Conservation (phyloP, 2,329 filamentous ascomycete species). For the Cercospora berteroae region DNA sequence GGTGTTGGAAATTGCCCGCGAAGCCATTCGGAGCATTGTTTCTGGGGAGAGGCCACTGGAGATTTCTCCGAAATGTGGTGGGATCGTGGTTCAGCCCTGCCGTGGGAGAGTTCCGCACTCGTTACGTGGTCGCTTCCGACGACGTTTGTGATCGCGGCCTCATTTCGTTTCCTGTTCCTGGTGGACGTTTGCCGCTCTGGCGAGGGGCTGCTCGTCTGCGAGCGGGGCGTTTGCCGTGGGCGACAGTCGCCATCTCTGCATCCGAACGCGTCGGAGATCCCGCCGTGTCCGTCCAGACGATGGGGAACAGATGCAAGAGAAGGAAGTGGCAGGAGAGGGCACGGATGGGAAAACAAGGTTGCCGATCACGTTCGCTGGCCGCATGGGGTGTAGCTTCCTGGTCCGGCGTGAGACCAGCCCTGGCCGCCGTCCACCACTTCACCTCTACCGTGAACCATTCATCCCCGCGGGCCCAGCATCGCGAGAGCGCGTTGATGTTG, state of each 20-base stretch:
- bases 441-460: neutral
- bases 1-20: neutral
- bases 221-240: neutral
- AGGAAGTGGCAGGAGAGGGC: neutral
- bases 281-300: neutral
- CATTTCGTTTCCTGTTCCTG: neutral
- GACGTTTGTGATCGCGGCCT: conserved; percentile 1
- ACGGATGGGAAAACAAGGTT: neutral
- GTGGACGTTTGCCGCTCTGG: neutral
- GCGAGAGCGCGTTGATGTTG: neutral
- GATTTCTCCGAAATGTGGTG: neutral
- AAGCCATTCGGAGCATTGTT: neutral
- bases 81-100: neutral
- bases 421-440: neutral
- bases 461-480: neutral
- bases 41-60: neutral
- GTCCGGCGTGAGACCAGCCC: neutral
- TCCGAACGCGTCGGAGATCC: neutral
- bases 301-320: neutral
- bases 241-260: neutral
- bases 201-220: neutral
- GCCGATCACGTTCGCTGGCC: neutral
- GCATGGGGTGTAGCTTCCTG: neutral
- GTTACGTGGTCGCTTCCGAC: neutral
- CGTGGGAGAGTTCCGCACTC: neutral